Evolutionary conservation across 805 yeast species (phyloP), one percentile per base, ranked within the genome.

Genomic region (Cyberlindnera mrakii): DNA sequence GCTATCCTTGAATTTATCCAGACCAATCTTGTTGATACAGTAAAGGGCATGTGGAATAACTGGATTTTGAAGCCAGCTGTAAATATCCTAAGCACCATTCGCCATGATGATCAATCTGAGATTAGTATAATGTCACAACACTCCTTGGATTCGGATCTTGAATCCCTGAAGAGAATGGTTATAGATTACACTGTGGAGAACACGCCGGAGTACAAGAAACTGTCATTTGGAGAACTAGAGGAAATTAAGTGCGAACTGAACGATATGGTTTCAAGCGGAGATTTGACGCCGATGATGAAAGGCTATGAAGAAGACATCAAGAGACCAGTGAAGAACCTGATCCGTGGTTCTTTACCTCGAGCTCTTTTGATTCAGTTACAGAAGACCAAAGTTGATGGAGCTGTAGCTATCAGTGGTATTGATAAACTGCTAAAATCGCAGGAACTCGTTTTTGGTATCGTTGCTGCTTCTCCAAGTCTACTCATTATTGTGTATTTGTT

Each of bases 301-400:
- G 77, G 79, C 29, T 93, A 93, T 59, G 98, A 91, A 56, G 54
- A 65, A 20, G 91, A 88, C 51, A 67, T 93, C 45, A 75, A 78
- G 45, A 60, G 69, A 6, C 98, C 98, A 0, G 57, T 89, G 37
- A 72, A 68, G 43, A 79, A 82, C 31, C 45, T 89, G 3, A 44
- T 66, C 2, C 63, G 65, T 13, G 99, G 98, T 4, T 77, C 80
- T 44, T 71, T 91, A 50, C 63, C 89, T 8, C 72, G 96, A 42
- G 80, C 90, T 14, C 62, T 93, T 37, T 66, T 93, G 55, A 90
- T 91, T 48, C 98, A 93, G 62, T 70, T 93, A n/a, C 99, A 91
- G 62, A 91, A 93, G 64, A 83, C 96, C 11, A 91, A 91, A 63
- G 97, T 93, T 6, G 99, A 91, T 60, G 96, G 96, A 8, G 89